A percentile compares a stretch with the other conserved stretches of the same genome.
Evolutionary conservation across 2,329 filamentous ascomycete genomes (phyloP).

Genomic region (Capronia epimyces): DNA sequence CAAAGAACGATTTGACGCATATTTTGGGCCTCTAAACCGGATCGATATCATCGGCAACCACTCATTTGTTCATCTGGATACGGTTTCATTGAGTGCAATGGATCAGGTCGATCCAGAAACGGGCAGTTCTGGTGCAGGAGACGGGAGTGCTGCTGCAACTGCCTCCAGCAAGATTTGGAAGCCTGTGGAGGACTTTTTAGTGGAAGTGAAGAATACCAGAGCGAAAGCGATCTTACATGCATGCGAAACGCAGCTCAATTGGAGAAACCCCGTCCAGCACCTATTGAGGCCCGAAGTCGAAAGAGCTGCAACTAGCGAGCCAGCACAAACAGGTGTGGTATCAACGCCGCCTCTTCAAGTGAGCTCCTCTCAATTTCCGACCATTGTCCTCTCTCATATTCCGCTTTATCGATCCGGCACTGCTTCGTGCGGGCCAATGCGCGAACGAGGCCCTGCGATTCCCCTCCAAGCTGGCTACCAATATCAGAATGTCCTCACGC

Average conservation of each 20-base stretch:
- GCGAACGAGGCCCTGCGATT: conserved; percentile 79
- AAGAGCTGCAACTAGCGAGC: not conserved
- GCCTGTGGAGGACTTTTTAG: conserved; percentile 70
- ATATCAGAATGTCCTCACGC: conserved; percentile 88
- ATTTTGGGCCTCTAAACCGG: conserved; percentile 85
- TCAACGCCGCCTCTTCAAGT: conserved; percentile 1
- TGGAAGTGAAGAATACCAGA: conserved; percentile 60
- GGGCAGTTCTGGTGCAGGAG: conserved; percentile 44
- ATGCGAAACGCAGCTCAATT: conserved; percentile 15
- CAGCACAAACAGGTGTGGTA: not conserved
- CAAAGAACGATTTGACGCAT: conserved; percentile 75
- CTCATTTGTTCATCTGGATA: conserved; percentile 86
- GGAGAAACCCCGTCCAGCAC: conserved; percentile 3
- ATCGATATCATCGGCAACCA: conserved; percentile 93
- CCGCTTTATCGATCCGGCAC: conserved; percentile 76
- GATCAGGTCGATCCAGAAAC: conserved; percentile 50
- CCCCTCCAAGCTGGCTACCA: conserved; percentile 76
- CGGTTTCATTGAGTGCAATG: conserved; percentile 76
- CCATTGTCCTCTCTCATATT: conserved; percentile 84
- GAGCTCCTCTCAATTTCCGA: conserved; percentile 55
- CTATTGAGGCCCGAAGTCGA: conserved; percentile 9
- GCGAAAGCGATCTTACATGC: conserved; percentile 49
- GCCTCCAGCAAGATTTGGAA: conserved; percentile 61
- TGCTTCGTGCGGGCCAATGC: conserved; percentile 78
- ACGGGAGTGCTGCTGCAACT: conserved; percentile 35